phyloP scores from a whole-genome alignment of 345 rosid species.

The Moricandia moricandioides region DNA sequence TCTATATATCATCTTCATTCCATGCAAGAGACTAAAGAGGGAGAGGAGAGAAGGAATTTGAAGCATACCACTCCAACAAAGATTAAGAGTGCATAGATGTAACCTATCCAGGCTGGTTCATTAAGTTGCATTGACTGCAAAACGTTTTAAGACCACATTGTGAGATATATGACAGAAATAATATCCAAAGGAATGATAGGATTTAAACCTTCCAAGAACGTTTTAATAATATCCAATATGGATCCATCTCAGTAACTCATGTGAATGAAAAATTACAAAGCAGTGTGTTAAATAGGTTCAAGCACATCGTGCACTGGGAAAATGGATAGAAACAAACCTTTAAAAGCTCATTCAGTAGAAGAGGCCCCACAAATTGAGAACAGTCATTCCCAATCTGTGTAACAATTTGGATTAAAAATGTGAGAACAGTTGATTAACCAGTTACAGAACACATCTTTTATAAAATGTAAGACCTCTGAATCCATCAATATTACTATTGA shows the following conservation, averaged over 20 bases:
- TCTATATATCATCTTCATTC: conserved; percentile 46
- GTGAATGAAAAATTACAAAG: neutral
- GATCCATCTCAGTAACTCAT: neutral
- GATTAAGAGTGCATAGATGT: conserved; percentile 84
- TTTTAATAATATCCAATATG: neutral
- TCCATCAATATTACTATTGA: neutral
- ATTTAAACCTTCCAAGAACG: conserved; percentile 14
- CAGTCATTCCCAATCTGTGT: conserved; percentile 83
- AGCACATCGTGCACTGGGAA: neutral
- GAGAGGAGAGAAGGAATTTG: conserved; percentile 13
- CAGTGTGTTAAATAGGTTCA: neutral
- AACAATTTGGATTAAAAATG: conserved; percentile 5
- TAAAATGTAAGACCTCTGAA: neutral
- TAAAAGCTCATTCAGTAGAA: conserved; percentile 72
- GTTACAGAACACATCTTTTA: neutral
- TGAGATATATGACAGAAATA: conserved; percentile 21
- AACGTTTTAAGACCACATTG: conserved; percentile 23
- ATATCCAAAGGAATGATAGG: conserved; percentile 15
- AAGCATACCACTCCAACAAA: conserved; percentile 92
- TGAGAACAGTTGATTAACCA: conserved; percentile 19
- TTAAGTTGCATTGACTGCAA: conserved; percentile 98
- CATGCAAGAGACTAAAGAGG: conserved; percentile 2
- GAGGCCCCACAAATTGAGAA: conserved; percentile 97
- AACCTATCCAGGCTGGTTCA: conserved; percentile 92
- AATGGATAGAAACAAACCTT: conserved; percentile 53